Evolutionary conservation across 1,284 basidiomycete genomes (phyloP).

Genomic region (Ceratobasidium sp.): DNA sequence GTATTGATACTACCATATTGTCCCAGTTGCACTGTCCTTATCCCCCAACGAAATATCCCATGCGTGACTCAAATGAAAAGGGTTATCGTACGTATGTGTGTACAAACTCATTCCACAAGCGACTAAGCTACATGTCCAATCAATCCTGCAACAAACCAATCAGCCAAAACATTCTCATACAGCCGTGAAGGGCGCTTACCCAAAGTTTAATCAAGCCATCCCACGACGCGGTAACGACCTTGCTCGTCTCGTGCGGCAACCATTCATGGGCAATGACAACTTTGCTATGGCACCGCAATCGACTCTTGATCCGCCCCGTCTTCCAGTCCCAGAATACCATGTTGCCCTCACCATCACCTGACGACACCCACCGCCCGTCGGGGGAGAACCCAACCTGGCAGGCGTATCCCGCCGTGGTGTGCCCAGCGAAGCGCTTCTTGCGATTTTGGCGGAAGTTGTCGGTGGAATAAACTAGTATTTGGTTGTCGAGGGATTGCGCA

Average conservation of each 20-base stretch:
- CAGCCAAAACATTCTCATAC: no score
- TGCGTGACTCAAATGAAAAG: no score
- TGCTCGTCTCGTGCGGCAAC: slow-evolving; percentile 97
- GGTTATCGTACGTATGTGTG: no score
- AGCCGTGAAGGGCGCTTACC: slow-evolving; percentile 55
- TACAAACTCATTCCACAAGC: no score
- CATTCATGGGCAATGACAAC: slow-evolving; percentile 97
- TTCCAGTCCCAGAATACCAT: slow-evolving; percentile 99
- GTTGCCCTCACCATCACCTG: slow-evolving; percentile 93
- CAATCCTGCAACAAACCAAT: no score
- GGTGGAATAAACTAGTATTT: slow-evolving; percentile 94
- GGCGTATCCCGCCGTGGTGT: slow-evolving; percentile 95
- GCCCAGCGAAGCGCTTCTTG: slow-evolving; percentile 97
- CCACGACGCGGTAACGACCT: slow-evolving; percentile 96
- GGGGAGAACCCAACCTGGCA: slow-evolving; percentile 97
- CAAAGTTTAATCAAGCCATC: slow-evolving; percentile 97
- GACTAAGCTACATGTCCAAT: no score
- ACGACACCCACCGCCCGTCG: slow-evolving; percentile 96
- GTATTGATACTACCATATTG: no score
- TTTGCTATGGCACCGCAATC: slow-evolving; percentile 87
- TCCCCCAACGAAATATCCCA: no score
- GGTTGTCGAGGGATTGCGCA: slow-evolving; percentile 96
- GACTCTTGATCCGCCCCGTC: slow-evolving; percentile 89
- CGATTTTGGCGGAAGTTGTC: slow-evolving; percentile 98
- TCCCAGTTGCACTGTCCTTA: no score